phyloP scores from a whole-genome alignment of 2,329 filamentous ascomycete genomes.

The Phaeosphaeria sp. region DNA sequence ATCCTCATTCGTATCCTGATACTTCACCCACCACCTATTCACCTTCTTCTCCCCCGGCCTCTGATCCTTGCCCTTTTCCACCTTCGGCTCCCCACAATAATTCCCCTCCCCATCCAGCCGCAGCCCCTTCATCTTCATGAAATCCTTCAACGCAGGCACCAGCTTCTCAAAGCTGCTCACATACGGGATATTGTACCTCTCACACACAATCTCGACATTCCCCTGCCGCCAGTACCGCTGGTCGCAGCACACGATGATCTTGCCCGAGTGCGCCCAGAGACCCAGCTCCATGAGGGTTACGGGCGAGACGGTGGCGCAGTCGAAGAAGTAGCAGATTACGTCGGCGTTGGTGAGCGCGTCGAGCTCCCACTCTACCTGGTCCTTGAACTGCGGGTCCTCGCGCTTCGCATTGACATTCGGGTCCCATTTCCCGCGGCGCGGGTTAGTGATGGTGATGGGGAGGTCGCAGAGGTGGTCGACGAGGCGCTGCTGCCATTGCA shows the following conservation, averaged over 20 bases:
- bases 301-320: conserved; percentile 60
- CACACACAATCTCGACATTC: conserved; percentile 66
- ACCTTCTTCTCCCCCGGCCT: not conserved
- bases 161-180: conserved; percentile 54
- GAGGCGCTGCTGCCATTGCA: conserved; percentile 62
- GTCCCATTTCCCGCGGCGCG: conserved; percentile 65
- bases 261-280: conserved; percentile 54
- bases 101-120: conserved; percentile 17
- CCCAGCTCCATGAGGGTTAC: conserved; percentile 69
- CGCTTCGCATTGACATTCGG: conserved; percentile 56
- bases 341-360: conserved; percentile 61
- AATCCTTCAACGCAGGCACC: conserved; percentile 41
- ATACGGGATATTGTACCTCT: conserved; percentile 55
- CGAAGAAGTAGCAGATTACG: conserved; percentile 65
- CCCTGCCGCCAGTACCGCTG: conserved; percentile 64
- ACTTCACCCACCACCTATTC: not conserved
- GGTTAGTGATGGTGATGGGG: conserved; percentile 65
- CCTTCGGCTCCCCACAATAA: not conserved
- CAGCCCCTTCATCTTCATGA: conserved; percentile 40
- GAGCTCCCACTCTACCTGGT: conserved; percentile 69
- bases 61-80: not conserved
- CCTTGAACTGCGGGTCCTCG: conserved; percentile 53
- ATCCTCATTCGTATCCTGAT: not conserved
- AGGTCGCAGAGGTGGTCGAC: conserved; percentile 48
- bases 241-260: conserved; percentile 62